A percentile compares a stretch with the other conserved stretches of the same genome.
Conservation (phyloP, 164 flowering plant species). For the Buxus sempervirens region DNA sequence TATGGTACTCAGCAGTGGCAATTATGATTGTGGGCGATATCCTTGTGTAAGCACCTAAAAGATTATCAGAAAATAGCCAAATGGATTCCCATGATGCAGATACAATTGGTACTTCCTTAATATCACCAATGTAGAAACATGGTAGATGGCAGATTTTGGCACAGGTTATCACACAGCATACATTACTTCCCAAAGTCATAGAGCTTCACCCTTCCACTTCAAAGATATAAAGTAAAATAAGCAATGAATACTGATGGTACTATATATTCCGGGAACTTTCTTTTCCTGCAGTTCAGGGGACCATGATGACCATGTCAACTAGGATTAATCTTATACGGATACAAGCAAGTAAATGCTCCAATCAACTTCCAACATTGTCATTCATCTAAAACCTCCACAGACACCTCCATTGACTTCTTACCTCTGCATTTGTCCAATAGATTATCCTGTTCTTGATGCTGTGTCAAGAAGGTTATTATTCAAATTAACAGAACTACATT, state of each 20-base stretch:
- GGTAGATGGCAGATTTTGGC: no score
- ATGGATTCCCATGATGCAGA: slow-evolving; percentile 48
- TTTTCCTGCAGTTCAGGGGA: slow-evolving; percentile 39
- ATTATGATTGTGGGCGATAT: slow-evolving; percentile 26
- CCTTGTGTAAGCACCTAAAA: slow-evolving; percentile 53
- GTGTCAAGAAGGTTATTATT: no score
- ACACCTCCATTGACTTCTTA: slow-evolving; percentile 27
- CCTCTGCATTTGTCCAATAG: slow-evolving; percentile 59
- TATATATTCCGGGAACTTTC: slow-evolving; percentile 31
- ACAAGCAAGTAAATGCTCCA: slow-evolving; percentile 49
- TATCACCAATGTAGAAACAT: no score
- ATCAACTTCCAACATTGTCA: slow-evolving; percentile 44
- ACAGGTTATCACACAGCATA: no score
- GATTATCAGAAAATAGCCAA: slow-evolving; percentile 52
- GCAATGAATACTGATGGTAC: slow-evolving; percentile 47
- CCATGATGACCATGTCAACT: slow-evolving; percentile 34
- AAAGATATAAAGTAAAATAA: slow-evolving; percentile 49
- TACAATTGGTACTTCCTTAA: no score
- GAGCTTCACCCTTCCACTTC: slow-evolving; percentile 39
- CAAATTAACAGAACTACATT: no score
- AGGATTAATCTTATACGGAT: slow-evolving; percentile 35
- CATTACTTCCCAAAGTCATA: no score
- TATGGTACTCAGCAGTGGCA: slow-evolving; percentile 39
- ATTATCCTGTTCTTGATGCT: no score
- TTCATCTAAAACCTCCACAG: slow-evolving; percentile 38